Percentiles rank a stretch among this genome's conserved stretches.
phyloP scores from a whole-genome alignment of 139 green algal species.

The Zygnema cylindricum region DNA sequence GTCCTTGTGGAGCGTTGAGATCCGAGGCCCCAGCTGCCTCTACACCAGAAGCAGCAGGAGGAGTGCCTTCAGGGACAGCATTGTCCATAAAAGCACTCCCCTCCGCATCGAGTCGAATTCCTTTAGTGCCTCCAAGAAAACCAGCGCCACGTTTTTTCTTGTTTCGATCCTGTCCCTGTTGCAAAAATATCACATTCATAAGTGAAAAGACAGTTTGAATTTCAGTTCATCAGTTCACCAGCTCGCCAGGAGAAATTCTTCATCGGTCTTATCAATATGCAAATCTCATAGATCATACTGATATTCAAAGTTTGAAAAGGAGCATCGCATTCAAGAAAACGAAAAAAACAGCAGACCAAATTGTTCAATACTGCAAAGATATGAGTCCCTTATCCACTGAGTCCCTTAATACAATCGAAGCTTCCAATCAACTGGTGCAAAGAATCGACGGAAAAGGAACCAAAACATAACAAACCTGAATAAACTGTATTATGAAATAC shows the following conservation, averaged over 20 bases:
- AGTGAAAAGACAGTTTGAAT: neutral
- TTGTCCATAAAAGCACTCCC: neutral
- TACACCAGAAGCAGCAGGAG: neutral
- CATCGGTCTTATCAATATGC: too few relatives aligned
- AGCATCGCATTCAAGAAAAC: too few relatives aligned
- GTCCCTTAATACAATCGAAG: too few relatives aligned
- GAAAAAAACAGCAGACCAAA: too few relatives aligned
- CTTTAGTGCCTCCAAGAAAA: neutral
- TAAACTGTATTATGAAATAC: too few relatives aligned
- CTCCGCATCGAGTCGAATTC: conserved; percentile 4
- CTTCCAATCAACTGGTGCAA: too few relatives aligned
- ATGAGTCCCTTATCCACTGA: too few relatives aligned
- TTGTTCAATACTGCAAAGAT: too few relatives aligned
- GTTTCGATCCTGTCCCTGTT: neutral
- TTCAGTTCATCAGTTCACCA: neutral
- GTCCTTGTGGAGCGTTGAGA: neutral
- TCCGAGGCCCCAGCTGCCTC: neutral
- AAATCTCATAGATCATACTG: too few relatives aligned
- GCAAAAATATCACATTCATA: neutral
- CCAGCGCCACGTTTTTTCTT: conserved; percentile 9
- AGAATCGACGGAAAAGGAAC: too few relatives aligned
- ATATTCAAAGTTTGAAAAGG: too few relatives aligned
- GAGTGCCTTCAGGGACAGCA: neutral
- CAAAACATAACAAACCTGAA: too few relatives aligned
- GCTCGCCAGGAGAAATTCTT: neutral